Conservation (phyloP, 2,329 filamentous ascomycete genomes). For the Rhynchosporium secalis region DNA sequence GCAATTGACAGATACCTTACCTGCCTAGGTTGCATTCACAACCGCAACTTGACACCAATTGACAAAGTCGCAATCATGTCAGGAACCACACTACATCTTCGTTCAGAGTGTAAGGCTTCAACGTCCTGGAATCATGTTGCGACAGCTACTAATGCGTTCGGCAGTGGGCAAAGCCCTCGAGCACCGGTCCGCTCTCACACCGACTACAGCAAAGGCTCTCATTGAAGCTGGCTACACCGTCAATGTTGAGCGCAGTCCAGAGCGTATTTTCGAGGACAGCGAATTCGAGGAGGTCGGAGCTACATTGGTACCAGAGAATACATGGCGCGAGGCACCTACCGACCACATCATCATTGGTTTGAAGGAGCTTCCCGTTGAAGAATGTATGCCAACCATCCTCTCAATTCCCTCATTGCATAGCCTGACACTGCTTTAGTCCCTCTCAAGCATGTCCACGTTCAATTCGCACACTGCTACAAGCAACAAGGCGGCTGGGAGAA, state of each 20-base stretch:
- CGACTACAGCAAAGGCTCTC: slow-evolving; percentile 55
- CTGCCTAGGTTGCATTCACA: slow-evolving; percentile 9
- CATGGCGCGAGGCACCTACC: slow-evolving; percentile 65
- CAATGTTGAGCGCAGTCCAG: slow-evolving; percentile 65
- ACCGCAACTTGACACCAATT: slow-evolving; percentile 21
- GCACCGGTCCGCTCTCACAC: slow-evolving; percentile 44
- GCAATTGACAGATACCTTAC: too few relatives aligned
- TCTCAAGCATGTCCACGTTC: slow-evolving; percentile 70
- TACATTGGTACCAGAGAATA: slow-evolving; percentile 63
- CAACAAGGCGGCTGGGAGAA: slow-evolving; percentile 75
- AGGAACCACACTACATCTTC: slow-evolving; percentile 42
- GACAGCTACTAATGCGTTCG: slow-evolving; percentile 34
- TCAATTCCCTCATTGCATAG: slow-evolving; percentile 15
- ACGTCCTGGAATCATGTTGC: slow-evolving; percentile 24
- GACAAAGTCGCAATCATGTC: slow-evolving; percentile 35
- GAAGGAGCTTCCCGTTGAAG: slow-evolving; percentile 75
- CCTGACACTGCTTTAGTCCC: slow-evolving; percentile 47
- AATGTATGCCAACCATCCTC: slow-evolving; percentile 46
- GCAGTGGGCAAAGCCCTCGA: slow-evolving; percentile 44
- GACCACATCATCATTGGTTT: slow-evolving; percentile 73
- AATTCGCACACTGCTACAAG: slow-evolving; percentile 77
- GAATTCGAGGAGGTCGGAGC: slow-evolving; percentile 66
- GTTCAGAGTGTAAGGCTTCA: slow-evolving; percentile 42
- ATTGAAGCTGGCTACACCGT: slow-evolving; percentile 69
- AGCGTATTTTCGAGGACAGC: slow-evolving; percentile 63